Percentiles rank a stretch among this genome's conserved stretches.
Evolutionary conservation across 106 monocot genomes (phyloP).

Genomic region (Vanilla planifolia): DNA sequence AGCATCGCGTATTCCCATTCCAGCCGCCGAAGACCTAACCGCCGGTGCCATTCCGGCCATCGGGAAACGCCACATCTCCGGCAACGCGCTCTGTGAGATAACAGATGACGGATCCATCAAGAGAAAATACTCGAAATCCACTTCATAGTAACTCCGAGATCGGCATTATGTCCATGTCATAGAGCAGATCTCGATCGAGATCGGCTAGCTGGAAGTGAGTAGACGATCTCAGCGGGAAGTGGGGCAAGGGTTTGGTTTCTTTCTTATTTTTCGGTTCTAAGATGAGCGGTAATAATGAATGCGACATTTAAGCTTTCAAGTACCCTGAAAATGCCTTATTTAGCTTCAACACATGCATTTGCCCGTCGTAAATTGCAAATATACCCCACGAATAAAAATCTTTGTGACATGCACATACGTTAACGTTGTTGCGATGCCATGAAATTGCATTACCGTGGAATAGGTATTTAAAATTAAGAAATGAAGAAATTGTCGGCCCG

Average conservation of each 20-base stretch:
- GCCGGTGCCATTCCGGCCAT: not conserved
- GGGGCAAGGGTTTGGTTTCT: constrained; percentile 3
- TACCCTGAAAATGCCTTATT: too few species aligned
- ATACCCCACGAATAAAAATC: too few species aligned
- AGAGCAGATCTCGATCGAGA: not conserved
- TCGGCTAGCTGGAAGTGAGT: not conserved
- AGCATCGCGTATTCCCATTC: constrained; percentile 16
- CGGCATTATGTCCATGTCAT: not conserved
- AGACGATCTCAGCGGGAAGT: not conserved
- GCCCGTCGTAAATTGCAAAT: too few species aligned
- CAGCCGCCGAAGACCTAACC: not conserved
- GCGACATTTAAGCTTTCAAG: too few species aligned
- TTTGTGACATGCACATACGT: too few species aligned
- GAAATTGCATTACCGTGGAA: too few species aligned
- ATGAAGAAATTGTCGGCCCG: too few species aligned
- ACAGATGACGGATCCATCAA: constrained; percentile 39
- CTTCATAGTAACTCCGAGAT: not conserved
- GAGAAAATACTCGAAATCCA: not conserved
- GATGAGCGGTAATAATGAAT: not conserved
- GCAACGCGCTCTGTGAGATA: constrained; percentile 9
- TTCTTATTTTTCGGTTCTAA: not conserved
- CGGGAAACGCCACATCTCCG: constrained; percentile 37
- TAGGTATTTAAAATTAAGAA: too few species aligned
- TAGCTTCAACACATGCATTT: too few species aligned
- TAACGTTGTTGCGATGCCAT: too few species aligned